Evolutionary conservation across 1,139 yeast species (phyloP).

Genomic region (Pichia sp.): DNA sequence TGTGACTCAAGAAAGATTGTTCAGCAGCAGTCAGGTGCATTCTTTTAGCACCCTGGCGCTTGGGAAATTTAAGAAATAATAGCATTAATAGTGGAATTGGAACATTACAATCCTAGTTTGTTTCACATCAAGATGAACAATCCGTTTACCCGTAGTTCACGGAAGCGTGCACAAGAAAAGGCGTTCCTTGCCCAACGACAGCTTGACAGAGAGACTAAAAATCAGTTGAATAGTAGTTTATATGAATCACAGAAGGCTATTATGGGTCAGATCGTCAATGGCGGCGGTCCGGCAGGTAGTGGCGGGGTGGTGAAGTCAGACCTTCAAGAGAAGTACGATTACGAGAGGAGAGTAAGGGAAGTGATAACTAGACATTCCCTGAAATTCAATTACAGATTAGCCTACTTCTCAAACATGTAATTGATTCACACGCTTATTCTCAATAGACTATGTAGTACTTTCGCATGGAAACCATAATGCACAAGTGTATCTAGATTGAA

Average conservation of each 20-base stretch:
- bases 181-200: conserved; percentile 54
- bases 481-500: too few relatives aligned
- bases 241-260: conserved; percentile 24
- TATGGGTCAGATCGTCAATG: conserved; percentile 19
- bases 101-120: conserved; percentile 72
- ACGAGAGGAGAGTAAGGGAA: conserved; percentile 40
- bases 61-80: too few relatives aligned
- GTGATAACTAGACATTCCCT: too few relatives aligned
- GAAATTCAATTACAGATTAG: too few relatives aligned
- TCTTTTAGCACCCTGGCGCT: too few relatives aligned
- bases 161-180: conserved; percentile 71
- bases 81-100: too few relatives aligned
- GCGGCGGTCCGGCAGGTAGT: background rate
- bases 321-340: conserved; percentile 41
- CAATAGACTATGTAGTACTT: too few relatives aligned
- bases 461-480: too few relatives aligned
- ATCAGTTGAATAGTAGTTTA: conserved; percentile 20
- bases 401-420: too few relatives aligned
- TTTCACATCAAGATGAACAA: conserved; percentile 75
- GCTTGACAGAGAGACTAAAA: conserved; percentile 25
- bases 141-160: conserved; percentile 80
- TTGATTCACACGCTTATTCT: too few relatives aligned
- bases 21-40: too few relatives aligned
- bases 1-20: too few relatives aligned
- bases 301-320: conserved; percentile 21